Percentiles rank a stretch among this genome's conserved stretches.
These are phyloP conservation scores for Linum usitatissimum DNA, from an alignment of 345 rosid species.

Conservation along the genomic window DNA sequence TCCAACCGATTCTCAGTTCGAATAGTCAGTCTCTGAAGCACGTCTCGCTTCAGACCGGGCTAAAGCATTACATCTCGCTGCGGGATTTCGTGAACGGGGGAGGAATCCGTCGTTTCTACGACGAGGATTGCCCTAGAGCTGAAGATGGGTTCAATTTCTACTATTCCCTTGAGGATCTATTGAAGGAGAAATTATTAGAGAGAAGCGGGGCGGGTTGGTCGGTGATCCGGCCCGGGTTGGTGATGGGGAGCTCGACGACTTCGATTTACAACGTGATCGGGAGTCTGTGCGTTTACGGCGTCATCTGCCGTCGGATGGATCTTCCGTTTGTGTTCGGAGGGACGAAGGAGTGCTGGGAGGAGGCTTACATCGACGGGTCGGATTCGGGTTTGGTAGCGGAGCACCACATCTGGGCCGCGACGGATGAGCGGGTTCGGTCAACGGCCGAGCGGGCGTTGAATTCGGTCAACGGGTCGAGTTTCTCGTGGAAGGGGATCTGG, in stretches of 20 bases:
- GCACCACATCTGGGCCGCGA: slow-evolving; percentile 70
- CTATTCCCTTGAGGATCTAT: slow-evolving; percentile 62
- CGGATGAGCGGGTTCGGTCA: slow-evolving; percentile 28
- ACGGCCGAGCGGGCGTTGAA: slow-evolving; percentile 54
- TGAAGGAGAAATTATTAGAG: slow-evolving; percentile 37
- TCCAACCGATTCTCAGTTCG: slow-evolving; percentile 42
- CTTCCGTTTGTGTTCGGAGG: slow-evolving; percentile 88
- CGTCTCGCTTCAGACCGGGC: slow-evolving; percentile 75
- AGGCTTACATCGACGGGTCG: slow-evolving; percentile 59
- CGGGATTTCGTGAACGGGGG: slow-evolving; percentile 17
- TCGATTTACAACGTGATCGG: slow-evolving; percentile 68
- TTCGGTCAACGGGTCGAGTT: slow-evolving; percentile 53
- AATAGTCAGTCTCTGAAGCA: slow-evolving; percentile 44
- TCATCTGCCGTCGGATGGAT: slow-evolving; percentile 49
- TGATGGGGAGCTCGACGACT: slow-evolving; percentile 57
- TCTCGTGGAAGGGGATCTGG: slow-evolving; percentile 88
- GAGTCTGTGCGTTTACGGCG: slow-evolving; percentile 60
- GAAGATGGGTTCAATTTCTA: slow-evolving; percentile 38
- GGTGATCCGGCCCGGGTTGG: slow-evolving; percentile 76
- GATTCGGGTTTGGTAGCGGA: slow-evolving; percentile 69
- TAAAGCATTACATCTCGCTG: slow-evolving; percentile 64
- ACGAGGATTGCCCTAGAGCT: slow-evolving; percentile 55
- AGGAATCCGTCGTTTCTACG: slow-evolving; percentile 17
- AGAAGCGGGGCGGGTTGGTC: slow-evolving; percentile 47
- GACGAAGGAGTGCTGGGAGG: slow-evolving; percentile 74